Percentiles rank a stretch among this genome's conserved stretches.
These are phyloP conservation scores for Urostyla sp. DNA, from an alignment of 73 alveolate species.

Conservation along the genomic window DNA sequence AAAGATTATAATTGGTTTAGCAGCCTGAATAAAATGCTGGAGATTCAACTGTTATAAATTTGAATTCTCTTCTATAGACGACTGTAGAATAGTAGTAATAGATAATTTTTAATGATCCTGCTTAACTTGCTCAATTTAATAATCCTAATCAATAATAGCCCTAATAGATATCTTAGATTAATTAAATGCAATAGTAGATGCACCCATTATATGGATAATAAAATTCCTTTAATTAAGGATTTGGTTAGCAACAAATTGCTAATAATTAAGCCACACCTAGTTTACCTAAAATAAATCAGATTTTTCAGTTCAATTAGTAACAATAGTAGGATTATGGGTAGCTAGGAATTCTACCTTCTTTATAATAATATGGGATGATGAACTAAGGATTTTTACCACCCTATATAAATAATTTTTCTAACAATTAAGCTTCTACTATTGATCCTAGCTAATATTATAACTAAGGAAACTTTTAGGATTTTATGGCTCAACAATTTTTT, in stretches of 20 bases:
- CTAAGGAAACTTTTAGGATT: no score
- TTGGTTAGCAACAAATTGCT: not conserved
- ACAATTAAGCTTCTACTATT: not conserved
- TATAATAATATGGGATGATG: no score
- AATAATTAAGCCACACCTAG: not conserved
- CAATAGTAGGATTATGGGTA: not conserved
- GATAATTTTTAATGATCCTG: no score
- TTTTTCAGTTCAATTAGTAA: no score
- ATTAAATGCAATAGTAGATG: not conserved
- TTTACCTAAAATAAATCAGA: not conserved
- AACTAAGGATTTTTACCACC: no score
- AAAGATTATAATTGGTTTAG: no score
- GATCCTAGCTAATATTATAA: slow-evolving; percentile 2
- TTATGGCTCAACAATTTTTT: no score
- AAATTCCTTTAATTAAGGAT: not conserved
- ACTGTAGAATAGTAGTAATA: no score
- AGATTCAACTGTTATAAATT: no score
- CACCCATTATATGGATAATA: not conserved
- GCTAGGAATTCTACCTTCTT: slow-evolving; percentile 27
- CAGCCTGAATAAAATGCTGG: no score
- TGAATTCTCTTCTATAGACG: no score
- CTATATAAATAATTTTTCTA: not conserved
- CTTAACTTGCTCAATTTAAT: no score
- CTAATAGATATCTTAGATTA: not conserved
- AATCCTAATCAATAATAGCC: not conserved